These are phyloP conservation scores for Cordyceps javanica DNA, from an alignment of 2,329 filamentous ascomycete genomes.

Conservation along the genomic window DNA sequence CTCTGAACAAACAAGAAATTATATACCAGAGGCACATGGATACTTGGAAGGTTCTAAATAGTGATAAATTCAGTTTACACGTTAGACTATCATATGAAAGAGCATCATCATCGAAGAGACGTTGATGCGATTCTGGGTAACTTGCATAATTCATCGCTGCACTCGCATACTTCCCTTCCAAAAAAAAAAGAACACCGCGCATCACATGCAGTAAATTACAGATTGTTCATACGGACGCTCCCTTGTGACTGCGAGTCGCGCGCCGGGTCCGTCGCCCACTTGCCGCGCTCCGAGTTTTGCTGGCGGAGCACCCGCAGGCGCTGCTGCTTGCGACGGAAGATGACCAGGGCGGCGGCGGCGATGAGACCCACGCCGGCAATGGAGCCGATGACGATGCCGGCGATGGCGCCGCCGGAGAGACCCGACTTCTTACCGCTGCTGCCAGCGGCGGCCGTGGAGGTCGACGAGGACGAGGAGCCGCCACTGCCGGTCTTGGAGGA, in stretches of 20 bases:
- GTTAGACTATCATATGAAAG: background rate
- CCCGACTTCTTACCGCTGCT: constrained; percentile 21
- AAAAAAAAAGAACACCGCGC: background rate
- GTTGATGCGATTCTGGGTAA: background rate
- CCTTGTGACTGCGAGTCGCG: constrained; percentile 18
- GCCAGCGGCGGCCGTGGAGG: constrained; percentile 11
- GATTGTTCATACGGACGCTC: constrained; percentile 12
- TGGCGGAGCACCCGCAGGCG: constrained; percentile 18
- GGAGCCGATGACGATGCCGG: constrained; percentile 67
- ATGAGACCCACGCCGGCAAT: constrained; percentile 57
- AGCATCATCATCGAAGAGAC: background rate
- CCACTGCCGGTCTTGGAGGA: constrained; percentile 15
- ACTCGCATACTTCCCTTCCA: background rate
- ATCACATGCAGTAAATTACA: background rate
- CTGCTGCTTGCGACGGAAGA: constrained; percentile 33
- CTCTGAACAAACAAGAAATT: too few relatives aligned
- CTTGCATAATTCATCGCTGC: background rate
- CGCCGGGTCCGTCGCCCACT: constrained; percentile 20
- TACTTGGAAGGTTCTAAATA: background rate
- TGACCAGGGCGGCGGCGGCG: constrained; percentile 52
- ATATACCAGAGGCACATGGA: too few relatives aligned
- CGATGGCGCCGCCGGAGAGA: constrained; percentile 64
- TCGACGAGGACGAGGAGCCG: constrained; percentile 9
- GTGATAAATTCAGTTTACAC: background rate
- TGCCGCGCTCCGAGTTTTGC: constrained; percentile 20